Evolutionary conservation across 768 basidiomycete genomes (phyloP), one percentile per base, ranked within the genome.

Genomic region (Podaxis carcinomalis): DNA sequence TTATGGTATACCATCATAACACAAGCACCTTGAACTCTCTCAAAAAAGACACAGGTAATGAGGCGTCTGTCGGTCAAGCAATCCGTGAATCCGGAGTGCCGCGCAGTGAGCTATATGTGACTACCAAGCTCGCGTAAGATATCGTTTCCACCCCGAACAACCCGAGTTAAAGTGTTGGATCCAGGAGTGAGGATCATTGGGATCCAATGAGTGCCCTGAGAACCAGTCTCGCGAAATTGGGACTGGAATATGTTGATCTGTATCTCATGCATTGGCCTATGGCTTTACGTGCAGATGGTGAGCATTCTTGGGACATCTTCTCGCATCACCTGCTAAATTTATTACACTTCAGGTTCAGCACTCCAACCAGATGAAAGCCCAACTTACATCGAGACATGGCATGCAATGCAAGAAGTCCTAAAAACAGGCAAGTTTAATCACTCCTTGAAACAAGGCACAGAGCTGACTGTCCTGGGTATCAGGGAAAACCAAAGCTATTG

Each of bases 171-270:
- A 6, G 51, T 37, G 14, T 39, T 21, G 16, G 27, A 5, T 53
- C 51, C 62, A 76, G 71, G 55, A 62, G 70, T 47, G 68, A 72
- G 61, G 68, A 73, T 44, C 80, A 78, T 62, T 72, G 66, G 36
- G 62, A 66, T 23, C 78, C 78, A 6, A 56, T 65, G 32, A 64
- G 67, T 19, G 73, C 73, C 0, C 69, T 81, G 11, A 67, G 79
- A 25, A 57, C 59, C 28, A 74, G 73, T 56, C 65, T 80, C 47
- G 59, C 67, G 50, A 72, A 72, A 54, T 69, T 78, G 16, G 69
- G 69, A 25, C 66, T 72, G 16, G 75, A 76, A 39, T 82, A 82
- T 68, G 73, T 83, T 40, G 81, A 83, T 68, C 64, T 83, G n/a
- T 82, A 78, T 65, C 69, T 79, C 19, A 73, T 79, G 63, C 78